Percentiles rank a stretch among this genome's conserved stretches.
Conservation (phyloP, 2,329 filamentous ascomycete species). For the Trichoderma asperellum region DNA sequence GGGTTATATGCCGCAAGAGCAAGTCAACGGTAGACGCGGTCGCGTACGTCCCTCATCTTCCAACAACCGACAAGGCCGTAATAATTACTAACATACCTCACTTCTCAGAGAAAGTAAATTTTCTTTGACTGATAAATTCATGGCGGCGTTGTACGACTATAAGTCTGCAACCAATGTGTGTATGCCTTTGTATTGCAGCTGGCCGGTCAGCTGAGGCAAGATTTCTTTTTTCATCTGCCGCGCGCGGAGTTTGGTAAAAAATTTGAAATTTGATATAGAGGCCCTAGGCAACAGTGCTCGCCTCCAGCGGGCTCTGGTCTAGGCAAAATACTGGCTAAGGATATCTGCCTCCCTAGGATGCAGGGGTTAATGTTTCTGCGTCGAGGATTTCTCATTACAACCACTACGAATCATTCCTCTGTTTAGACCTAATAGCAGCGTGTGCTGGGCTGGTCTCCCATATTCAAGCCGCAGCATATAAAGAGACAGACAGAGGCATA, state of each 20-base stretch:
- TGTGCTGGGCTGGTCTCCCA: constrained; percentile 33
- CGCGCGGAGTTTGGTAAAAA: constrained; percentile 28
- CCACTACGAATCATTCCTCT: constrained; percentile 24
- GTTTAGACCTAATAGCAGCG: constrained; percentile 26
- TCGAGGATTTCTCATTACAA: constrained; percentile 19
- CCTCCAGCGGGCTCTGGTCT: constrained; percentile 23
- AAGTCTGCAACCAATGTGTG: constrained; percentile 1
- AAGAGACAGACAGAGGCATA: constrained; percentile 23
- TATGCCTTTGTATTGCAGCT: constrained; percentile 15
- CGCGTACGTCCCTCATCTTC: constrained; percentile 52
- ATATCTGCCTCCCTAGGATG: constrained; percentile 4
- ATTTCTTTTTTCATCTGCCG: constrained; percentile 11
- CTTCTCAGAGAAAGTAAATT: constrained; percentile 38
- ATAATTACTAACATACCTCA: constrained; percentile 34
- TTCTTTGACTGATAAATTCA: constrained; percentile 20
- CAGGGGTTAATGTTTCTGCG: not conserved
- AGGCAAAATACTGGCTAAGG: constrained; percentile 25
- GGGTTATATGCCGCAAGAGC: constrained; percentile 59
- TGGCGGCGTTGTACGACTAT: not conserved
- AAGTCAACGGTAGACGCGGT: constrained; percentile 60
- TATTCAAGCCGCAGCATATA: constrained; percentile 28
- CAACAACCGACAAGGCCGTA: constrained; percentile 29
- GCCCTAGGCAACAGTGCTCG: constrained; percentile 16
- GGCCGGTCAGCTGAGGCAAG: constrained; percentile 20
- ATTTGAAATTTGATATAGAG: constrained; percentile 29